Evolutionary conservation across 1,139 yeast genomes (phyloP).

Genomic region (Arxiozyma slooffiae): DNA sequence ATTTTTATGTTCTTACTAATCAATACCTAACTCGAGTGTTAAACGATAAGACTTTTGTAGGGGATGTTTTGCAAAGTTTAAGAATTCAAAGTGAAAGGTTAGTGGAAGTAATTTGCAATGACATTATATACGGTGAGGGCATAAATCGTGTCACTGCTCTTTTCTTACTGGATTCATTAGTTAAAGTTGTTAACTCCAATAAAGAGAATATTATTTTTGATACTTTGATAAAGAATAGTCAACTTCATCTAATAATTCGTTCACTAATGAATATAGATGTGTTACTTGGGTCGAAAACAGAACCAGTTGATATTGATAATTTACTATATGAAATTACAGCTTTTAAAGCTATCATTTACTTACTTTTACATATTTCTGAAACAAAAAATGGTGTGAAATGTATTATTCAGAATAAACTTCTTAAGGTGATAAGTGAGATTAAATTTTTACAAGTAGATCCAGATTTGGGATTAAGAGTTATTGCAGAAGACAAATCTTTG

Average conservation of each 20-base stretch:
- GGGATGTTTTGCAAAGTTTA: conserved; percentile 44
- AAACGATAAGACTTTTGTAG: conserved; percentile 35
- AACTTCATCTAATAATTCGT: conserved; percentile 54
- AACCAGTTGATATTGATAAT: conserved; percentile 40
- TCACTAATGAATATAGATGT: conserved; percentile 63
- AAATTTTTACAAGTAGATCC: conserved; percentile 61
- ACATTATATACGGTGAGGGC: conserved; percentile 74
- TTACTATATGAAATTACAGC: conserved; percentile 65
- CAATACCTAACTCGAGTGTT: conserved; percentile 50
- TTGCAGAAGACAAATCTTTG: conserved; percentile 30
- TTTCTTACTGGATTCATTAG: conserved; percentile 58
- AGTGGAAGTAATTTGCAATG: conserved; percentile 59
- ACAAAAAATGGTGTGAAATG: conserved; percentile 69
- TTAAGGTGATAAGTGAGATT: conserved; percentile 50
- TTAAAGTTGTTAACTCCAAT: conserved; percentile 46
- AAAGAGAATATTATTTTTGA: conserved; percentile 52
- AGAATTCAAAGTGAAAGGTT: conserved; percentile 52
- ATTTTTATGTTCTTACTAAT: conserved; percentile 64
- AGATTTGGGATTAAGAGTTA: conserved; percentile 57
- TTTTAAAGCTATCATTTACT: conserved; percentile 59
- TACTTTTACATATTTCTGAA: conserved; percentile 66
- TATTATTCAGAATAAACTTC: conserved; percentile 62
- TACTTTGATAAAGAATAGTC: conserved; percentile 52
- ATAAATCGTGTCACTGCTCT: conserved; percentile 68
- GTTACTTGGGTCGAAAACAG: conserved; percentile 35